These are phyloP conservation scores for Hemileia vastatrix DNA, from an alignment of 1,284 basidiomycete genomes.

Conservation along the genomic window DNA sequence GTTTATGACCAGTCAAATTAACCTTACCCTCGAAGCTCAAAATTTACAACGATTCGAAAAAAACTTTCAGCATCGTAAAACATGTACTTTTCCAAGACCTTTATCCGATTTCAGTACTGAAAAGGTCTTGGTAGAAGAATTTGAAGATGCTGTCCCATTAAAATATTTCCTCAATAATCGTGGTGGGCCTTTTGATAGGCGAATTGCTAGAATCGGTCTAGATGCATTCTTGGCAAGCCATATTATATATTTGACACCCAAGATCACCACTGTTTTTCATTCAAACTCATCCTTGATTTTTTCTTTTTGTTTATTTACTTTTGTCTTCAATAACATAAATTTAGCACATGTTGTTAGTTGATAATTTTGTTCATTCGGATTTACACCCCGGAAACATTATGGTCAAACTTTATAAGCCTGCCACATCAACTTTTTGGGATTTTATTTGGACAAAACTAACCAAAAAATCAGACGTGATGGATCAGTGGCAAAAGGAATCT, in stretches of 20 bases:
- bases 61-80: conserved; percentile 65
- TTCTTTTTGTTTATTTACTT: conserved; percentile 23
- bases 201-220: conserved; percentile 81
- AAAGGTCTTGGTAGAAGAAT: conserved; percentile 84
- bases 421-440: conserved; percentile 48
- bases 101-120: conserved; percentile 66
- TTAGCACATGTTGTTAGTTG: conserved; percentile 92
- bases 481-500: neutral
- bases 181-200: conserved; percentile 78
- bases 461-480: neutral
- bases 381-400: conserved; percentile 93
- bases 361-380: conserved; percentile 97
- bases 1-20: conserved; percentile 97
- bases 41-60: conserved; percentile 76
- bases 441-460: conserved; percentile 26
- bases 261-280: neutral
- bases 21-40: conserved; percentile 78
- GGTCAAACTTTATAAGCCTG: conserved; percentile 84
- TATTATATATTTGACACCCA: neutral
- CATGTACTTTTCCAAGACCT: conserved; percentile 81
- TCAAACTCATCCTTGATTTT: conserved; percentile 5
- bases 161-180: conserved; percentile 80
- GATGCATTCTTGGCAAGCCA: conserved; percentile 79
- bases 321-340: conserved; percentile 7
- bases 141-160: conserved; percentile 80